These are phyloP conservation scores for Penicillium verrucosum DNA, from an alignment of 2,329 filamentous ascomycete species.

Conservation along the genomic window DNA sequence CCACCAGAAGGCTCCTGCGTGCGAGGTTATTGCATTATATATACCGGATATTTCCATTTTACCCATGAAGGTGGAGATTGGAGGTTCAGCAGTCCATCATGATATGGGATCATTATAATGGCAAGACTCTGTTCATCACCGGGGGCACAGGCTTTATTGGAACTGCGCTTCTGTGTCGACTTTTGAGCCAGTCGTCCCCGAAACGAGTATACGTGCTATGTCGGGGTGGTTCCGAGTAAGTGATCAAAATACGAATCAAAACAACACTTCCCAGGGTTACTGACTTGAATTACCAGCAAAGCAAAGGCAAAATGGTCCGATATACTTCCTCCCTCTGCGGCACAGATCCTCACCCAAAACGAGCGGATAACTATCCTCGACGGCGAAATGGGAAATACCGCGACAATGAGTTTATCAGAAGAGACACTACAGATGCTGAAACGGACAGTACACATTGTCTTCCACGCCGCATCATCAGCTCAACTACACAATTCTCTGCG, in stretches of 20 bases:
- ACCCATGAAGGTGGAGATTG: background rate
- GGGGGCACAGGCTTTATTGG: conserved; percentile 25
- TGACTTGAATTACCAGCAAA: conserved; percentile 8
- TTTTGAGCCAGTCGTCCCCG: conserved; percentile 17
- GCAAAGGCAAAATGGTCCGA: conserved; percentile 20
- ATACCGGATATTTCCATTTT: background rate
- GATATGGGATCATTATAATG: conserved; percentile 26
- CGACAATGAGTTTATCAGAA: conserved; percentile 21
- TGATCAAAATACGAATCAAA: background rate
- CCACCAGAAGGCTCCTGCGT: background rate
- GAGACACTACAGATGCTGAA: conserved; percentile 21
- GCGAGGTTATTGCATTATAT: background rate
- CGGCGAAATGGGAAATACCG: conserved; percentile 21
- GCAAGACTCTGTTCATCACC: conserved; percentile 22
- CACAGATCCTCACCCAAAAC: conserved; percentile 12
- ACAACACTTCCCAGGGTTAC: background rate
- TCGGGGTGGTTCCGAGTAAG: conserved; percentile 19
- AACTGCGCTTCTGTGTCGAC: conserved; percentile 21
- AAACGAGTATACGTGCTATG: conserved; percentile 22
- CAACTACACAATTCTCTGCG: conserved; percentile 19
- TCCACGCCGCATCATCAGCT: conserved; percentile 19
- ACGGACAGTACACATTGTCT: conserved; percentile 19
- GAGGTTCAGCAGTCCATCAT: conserved; percentile 7
- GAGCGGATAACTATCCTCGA: conserved; percentile 19
- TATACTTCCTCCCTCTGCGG: conserved; percentile 14